Evolutionary conservation across 306 rosid species (phyloP), one percentile per base, ranked within the genome.

Genomic region (Vigna angularis): DNA sequence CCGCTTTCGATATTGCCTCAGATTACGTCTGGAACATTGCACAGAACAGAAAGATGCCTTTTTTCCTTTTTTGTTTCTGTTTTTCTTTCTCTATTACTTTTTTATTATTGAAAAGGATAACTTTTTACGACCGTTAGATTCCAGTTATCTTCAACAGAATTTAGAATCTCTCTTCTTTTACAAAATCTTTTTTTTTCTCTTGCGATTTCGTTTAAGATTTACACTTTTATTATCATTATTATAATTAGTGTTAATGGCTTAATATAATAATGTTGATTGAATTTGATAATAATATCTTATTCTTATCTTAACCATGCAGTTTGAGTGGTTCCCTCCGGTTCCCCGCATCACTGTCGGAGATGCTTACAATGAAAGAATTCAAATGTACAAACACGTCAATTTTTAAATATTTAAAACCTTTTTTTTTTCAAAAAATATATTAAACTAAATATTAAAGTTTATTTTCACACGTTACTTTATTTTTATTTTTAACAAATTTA

Each of bases 281-380:
- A 47, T 71, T 70, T 66, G 7, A 48, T 28, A 50, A 18, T 76
- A 53, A 45, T 81, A 72, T 77, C 66, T 81, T 84, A 81, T 80
- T 85, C 80, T 66, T 74, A 76, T 75, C 77, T 84, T 84, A 36
- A 82, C 78, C 85, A 75, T 55, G 86, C 62, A 38, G 83, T 82
- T 75, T 84, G 84, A 88, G 67, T 86, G 79, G 89, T 84, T 89
- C 88, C 83, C 90, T 82, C 87, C 72, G 47, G 56, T 76, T 84
- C 87, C 82, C 79, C 88, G 89, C 89, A 86, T 87, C 88, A 81
- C 79, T 89, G 77, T 87, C 91, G 90, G 90, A 85, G 90, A 85
- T 87, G 87, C 93, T 81, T 89, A 63, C 79, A 58, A 79, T 77
- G 82, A 78, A 83, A 86, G 92, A 91, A 87, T 87, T 89, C 82